Percentiles rank a stretch among this genome's conserved stretches.
These are phyloP conservation scores for Sarcocystis neurona DNA, from an alignment of 169 alveolate species.

Conservation along the genomic window DNA sequence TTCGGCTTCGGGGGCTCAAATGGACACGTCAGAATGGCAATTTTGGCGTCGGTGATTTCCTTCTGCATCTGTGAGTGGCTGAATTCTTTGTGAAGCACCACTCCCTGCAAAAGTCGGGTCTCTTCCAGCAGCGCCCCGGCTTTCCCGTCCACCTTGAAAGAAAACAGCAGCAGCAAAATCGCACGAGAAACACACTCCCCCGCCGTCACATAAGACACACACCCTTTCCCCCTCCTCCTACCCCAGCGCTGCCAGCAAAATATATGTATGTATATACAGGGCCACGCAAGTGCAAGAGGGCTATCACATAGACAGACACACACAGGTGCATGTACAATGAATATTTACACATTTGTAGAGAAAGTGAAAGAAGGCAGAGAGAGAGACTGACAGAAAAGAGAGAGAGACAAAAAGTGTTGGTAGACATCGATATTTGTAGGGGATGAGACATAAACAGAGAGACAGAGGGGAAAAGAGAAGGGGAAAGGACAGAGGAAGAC, in stretches of 20 bases:
- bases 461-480: too few species aligned
- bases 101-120: conserved; percentile 90
- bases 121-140: conserved; percentile 98
- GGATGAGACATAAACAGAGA: too few species aligned
- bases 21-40: conserved; percentile 98
- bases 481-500: too few species aligned
- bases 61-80: conserved; percentile 99
- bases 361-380: background rate
- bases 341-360: background rate
- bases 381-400: background rate
- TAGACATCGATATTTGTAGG: too few species aligned
- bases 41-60: conserved; percentile 92
- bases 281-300: too few species aligned
- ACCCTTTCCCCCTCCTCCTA: too few species aligned
- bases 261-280: too few species aligned
- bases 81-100: conserved; percentile 97
- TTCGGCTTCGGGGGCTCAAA: conserved; percentile 99
- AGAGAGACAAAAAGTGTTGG: too few species aligned
- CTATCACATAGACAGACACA: too few species aligned
- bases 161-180: background rate
- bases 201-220: too few species aligned
- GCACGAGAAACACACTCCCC: background rate
- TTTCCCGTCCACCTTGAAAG: conserved; percentile 89
- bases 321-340: background rate
- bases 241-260: too few species aligned